Evolutionary conservation across 2,329 filamentous ascomycete species (phyloP).

Genomic region (Cladophialophora psammophila): DNA sequence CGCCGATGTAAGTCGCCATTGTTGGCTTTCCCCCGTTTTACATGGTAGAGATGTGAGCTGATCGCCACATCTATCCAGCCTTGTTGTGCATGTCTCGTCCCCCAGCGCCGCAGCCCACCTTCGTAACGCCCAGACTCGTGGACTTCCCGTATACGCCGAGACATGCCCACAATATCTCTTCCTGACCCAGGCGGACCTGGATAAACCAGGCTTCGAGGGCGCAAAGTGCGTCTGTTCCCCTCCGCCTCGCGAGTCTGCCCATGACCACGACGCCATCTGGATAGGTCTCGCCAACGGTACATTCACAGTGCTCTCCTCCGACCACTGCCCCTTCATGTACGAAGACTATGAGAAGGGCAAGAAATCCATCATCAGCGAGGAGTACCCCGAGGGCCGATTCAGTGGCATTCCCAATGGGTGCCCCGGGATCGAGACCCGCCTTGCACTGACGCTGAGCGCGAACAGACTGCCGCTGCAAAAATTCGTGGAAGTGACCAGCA

Average conservation of each 20-base stretch:
- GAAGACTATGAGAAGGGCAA: constrained; percentile 58
- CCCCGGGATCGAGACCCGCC: constrained; percentile 65
- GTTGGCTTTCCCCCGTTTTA: not conserved
- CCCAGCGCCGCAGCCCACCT: constrained; percentile 58
- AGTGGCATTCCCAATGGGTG: constrained; percentile 66
- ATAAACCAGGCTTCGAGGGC: constrained; percentile 52
- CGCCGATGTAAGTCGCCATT: constrained; percentile 50
- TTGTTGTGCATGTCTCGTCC: constrained; percentile 62
- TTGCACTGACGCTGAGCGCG: constrained; percentile 56
- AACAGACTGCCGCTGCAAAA: constrained; percentile 54
- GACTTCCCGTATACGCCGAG: constrained; percentile 63
- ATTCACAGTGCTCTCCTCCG: constrained; percentile 62
- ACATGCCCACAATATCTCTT: constrained; percentile 67
- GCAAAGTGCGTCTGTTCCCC: constrained; percentile 64
- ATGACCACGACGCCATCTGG: constrained; percentile 63
- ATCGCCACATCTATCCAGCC: constrained; percentile 20
- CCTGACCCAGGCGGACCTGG: constrained; percentile 58
- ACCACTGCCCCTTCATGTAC: constrained; percentile 60
- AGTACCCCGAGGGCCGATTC: constrained; percentile 58
- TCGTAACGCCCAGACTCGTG: constrained; percentile 58
- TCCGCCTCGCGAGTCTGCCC: constrained; percentile 56
- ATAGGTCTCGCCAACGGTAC: constrained; percentile 60
- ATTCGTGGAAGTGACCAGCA: constrained; percentile 63
- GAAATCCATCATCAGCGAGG: constrained; percentile 56
- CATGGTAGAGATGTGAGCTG: not conserved